Evolutionary conservation across 2,329 filamentous ascomycete species (phyloP).

Genomic region (Chaetomiaceae sp.): DNA sequence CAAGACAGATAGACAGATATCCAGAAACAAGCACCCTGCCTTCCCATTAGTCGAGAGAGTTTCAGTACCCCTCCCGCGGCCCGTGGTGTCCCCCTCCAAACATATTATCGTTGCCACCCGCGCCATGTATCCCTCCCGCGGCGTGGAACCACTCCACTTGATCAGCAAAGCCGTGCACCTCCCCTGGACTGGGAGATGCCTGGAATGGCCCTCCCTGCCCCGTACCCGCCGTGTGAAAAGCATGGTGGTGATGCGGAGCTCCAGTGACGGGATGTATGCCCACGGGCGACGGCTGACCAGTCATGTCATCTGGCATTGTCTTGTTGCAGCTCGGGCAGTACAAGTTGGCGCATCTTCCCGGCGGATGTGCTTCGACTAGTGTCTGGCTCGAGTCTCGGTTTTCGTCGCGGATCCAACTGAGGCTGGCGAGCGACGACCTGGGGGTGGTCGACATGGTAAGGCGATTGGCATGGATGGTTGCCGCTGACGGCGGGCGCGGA

Average conservation of each 20-base stretch:
- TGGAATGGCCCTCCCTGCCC: slow-evolving; percentile 9
- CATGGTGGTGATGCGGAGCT: slow-evolving; percentile 6
- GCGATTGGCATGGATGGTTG: slow-evolving; percentile 20
- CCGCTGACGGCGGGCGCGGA: slow-evolving; percentile 12
- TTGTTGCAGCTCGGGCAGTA: slow-evolving; percentile 27
- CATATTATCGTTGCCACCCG: slow-evolving; percentile 16
- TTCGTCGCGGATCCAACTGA: slow-evolving; percentile 24
- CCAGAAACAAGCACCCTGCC: neutral
- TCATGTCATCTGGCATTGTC: slow-evolving; percentile 20
- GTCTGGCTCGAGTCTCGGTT: slow-evolving; percentile 27
- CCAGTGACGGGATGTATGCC: slow-evolving; percentile 17
- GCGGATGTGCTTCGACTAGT: slow-evolving; percentile 24
- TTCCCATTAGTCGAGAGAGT: neutral
- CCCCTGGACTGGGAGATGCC: slow-evolving; percentile 7
- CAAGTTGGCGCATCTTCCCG: slow-evolving; percentile 21
- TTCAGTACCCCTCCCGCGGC: slow-evolving; percentile 21
- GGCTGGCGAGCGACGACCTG: slow-evolving; percentile 21
- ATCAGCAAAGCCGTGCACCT: slow-evolving; percentile 15
- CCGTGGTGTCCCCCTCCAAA: slow-evolving; percentile 22
- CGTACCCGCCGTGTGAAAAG: slow-evolving; percentile 6
- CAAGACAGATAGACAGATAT: slow-evolving; percentile 1
- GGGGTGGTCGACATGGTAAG: slow-evolving; percentile 19
- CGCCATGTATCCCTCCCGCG: slow-evolving; percentile 11
- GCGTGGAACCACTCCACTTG: slow-evolving; percentile 18
- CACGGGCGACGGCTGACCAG: slow-evolving; percentile 13